Evolutionary conservation across 768 basidiomycete genomes (phyloP).

Genomic region (Tylopilus felleus): DNA sequence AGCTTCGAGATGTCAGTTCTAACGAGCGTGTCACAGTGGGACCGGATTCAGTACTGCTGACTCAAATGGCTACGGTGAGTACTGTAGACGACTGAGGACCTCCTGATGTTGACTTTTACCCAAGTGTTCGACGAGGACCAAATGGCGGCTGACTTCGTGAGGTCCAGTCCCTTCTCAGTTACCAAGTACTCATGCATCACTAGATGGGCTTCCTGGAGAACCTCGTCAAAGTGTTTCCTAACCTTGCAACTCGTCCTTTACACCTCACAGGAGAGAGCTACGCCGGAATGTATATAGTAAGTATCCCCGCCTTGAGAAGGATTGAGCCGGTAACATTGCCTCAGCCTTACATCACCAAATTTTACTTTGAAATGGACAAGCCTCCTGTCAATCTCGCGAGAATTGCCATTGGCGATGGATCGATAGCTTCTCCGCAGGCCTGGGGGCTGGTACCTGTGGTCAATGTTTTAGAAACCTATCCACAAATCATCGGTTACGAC

Average conservation of each 20-base stretch:
- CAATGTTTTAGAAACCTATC: slow-evolving; percentile 64
- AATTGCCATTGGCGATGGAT: slow-evolving; percentile 69
- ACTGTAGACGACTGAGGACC: background rate
- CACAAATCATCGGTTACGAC: slow-evolving; percentile 68
- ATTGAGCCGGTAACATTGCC: slow-evolving; percentile 23
- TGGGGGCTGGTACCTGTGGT: slow-evolving; percentile 61
- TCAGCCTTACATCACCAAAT: slow-evolving; percentile 75
- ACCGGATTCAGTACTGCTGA: slow-evolving; percentile 65
- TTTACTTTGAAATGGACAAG: slow-evolving; percentile 55
- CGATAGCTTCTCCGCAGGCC: slow-evolving; percentile 48
- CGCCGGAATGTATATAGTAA: slow-evolving; percentile 67
- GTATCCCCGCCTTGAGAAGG: slow-evolving; percentile 16
- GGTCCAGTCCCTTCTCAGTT: slow-evolving; percentile 17
- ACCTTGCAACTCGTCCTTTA: slow-evolving; percentile 61
- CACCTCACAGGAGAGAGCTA: slow-evolving; percentile 73
- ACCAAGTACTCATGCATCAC: slow-evolving; percentile 1
- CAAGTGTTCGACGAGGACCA: slow-evolving; percentile 60
- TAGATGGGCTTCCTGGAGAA: slow-evolving; percentile 73
- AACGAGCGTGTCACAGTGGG: slow-evolving; percentile 37
- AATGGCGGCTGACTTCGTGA: slow-evolving; percentile 50
- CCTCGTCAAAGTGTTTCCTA: slow-evolving; percentile 72
- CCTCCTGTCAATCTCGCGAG: slow-evolving; percentile 68
- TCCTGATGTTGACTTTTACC: slow-evolving; percentile 12
- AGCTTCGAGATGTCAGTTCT: background rate
- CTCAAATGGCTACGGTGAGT: slow-evolving; percentile 53